Percentiles rank a stretch among this genome's conserved stretches.
These are phyloP conservation scores for Ceratocystis variospora DNA, from an alignment of 2,329 filamentous ascomycete genomes.

Conservation along the genomic window DNA sequence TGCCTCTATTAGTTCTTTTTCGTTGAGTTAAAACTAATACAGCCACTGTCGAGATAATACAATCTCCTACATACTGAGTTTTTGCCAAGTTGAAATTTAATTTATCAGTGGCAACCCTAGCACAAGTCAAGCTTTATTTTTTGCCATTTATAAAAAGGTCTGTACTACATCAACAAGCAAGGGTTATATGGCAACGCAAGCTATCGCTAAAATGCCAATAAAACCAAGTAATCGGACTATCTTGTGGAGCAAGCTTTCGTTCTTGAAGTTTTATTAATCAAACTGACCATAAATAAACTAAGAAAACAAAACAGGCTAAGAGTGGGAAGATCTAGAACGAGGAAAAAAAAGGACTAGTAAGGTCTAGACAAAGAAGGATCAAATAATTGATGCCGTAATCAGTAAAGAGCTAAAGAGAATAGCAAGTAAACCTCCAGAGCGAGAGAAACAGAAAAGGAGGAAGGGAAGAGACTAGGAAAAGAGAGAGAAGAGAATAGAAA, in stretches of 20 bases:
- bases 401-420: not conserved
- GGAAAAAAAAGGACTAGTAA: not conserved
- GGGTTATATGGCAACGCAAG: not conserved
- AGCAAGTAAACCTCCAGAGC: not conserved
- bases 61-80: not conserved
- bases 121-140: not conserved
- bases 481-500: not conserved
- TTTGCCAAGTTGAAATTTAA: not conserved
- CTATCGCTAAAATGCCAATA: not conserved
- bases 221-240: not conserved
- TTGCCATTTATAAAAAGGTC: not conserved
- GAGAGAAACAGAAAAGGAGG: not conserved
- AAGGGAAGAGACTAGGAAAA: not conserved
- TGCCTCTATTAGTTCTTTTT: too few species aligned
- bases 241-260: not conserved
- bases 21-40: too few species aligned
- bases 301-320: not conserved
- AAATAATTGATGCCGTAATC: not conserved
- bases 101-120: not conserved
- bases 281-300: not conserved
- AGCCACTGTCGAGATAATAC: not conserved
- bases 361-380: not conserved
- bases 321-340: not conserved
- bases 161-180: not conserved
- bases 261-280: not conserved